Percentiles rank a stretch among this genome's conserved stretches.
Evolutionary conservation across 192 early-diverging fungal genomes (phyloP).

Genomic region (Geranomyces variabilis): DNA sequence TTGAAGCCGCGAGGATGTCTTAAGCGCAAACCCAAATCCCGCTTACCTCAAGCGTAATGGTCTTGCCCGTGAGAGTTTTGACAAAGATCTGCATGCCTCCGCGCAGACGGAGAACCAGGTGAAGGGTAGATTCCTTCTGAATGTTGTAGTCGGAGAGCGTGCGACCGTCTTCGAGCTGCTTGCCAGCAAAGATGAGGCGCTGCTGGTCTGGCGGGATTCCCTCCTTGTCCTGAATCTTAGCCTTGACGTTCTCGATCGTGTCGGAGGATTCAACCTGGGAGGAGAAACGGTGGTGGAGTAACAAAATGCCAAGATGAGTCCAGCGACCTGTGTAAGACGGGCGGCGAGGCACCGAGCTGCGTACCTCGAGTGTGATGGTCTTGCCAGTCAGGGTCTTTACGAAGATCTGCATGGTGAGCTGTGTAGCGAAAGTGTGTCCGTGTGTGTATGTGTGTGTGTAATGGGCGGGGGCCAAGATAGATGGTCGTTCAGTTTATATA

Average conservation of each 20-base stretch:
- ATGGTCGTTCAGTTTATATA: too few species aligned
- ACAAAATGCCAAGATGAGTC: too few species aligned
- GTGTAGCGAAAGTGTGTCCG: not conserved
- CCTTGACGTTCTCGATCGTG: constrained; percentile 79
- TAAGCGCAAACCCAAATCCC: too few species aligned
- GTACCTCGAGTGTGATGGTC: constrained; percentile 74
- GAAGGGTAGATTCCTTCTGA: constrained; percentile 72
- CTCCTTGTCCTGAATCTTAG: constrained; percentile 52
- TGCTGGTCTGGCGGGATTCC: constrained; percentile 81
- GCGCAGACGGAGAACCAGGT: constrained; percentile 65
- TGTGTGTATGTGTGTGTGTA: too few species aligned
- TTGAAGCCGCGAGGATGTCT: too few species aligned
- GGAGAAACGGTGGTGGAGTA: constrained; percentile 91
- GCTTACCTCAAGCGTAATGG: constrained; percentile 68
- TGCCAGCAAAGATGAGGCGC: constrained; percentile 79
- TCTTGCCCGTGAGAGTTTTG: constrained; percentile 92
- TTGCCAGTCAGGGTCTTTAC: constrained; percentile 92
- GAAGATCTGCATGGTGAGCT: constrained; percentile 70
- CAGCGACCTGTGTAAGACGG: too few species aligned
- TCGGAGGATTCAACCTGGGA: constrained; percentile 67
- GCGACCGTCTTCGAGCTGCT: constrained; percentile 78
- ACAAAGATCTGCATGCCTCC: constrained; percentile 76
- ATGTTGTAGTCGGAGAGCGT: constrained; percentile 63
- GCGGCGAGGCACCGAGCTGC: too few species aligned
- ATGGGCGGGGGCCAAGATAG: too few species aligned